These are phyloP conservation scores for Solanum appendiculatum DNA, from an alignment of 257 asterid species.

Conservation along the genomic window DNA sequence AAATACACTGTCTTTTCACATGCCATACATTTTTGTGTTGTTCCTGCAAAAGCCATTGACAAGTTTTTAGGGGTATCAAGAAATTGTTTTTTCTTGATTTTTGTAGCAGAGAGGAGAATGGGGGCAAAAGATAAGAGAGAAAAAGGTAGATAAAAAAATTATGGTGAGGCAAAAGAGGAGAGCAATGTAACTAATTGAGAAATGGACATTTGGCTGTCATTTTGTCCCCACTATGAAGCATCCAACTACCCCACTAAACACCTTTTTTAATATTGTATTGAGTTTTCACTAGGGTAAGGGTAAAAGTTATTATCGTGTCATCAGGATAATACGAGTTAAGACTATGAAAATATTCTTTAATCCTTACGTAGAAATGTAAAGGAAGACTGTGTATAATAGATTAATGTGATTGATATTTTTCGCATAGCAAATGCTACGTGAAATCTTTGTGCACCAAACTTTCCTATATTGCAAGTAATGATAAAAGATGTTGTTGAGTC, in stretches of 20 bases:
- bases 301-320: not conserved
- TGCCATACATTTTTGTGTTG: constrained; percentile 95
- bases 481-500: rapidly evolving
- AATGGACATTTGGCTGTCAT: constrained; percentile 20
- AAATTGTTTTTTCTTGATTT: not conserved
- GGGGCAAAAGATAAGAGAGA: not conserved
- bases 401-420: not conserved
- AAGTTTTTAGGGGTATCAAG: not conserved
- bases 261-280: not conserved
- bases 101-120: not conserved
- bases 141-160: not conserved
- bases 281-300: not conserved
- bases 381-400: rapidly evolving
- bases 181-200: constrained; percentile 4
- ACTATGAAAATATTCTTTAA: not conserved
- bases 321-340: not conserved
- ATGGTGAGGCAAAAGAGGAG: constrained; percentile 1
- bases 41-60: constrained; percentile 93
- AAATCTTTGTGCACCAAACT: not conserved
- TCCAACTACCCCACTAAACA: constrained; percentile 20
- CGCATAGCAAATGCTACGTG: rapidly evolving
- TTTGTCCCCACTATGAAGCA: constrained; percentile 29
- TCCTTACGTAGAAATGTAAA: not conserved
- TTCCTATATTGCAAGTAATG: not conserved
- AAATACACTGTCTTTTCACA: constrained; percentile 87